Evolutionary conservation across 768 basidiomycete species (phyloP), one percentile per base, ranked within the genome.

Genomic region (Cyclocybe cylindracea): DNA sequence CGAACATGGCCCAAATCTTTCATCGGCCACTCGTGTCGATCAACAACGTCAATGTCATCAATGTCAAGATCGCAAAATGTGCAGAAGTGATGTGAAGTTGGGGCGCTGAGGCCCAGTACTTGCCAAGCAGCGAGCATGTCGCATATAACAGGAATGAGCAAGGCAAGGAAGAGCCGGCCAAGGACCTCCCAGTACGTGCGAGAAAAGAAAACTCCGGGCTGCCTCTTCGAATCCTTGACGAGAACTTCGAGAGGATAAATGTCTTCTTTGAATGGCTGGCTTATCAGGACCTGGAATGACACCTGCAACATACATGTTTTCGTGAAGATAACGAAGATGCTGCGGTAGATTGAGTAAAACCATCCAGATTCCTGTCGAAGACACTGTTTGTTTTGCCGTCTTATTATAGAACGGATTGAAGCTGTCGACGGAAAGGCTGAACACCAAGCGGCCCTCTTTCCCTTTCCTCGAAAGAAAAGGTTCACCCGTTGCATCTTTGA

Each of bases 231-330:
- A 44, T 6, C 44, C 31, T 3, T 29, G 44, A 31, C 35, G 4
- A 38, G 13, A 19, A 24, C 8, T 10, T 38, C 19, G 2, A 78
- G 44, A 31, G 70, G 68, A 40, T 77, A 73, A 3, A 75, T 59
- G 35, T 75, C 55, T 1, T 66, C 49, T 1, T 60, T 56, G 0
- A 59, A 61, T n/a, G n/a, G n/a, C n/a, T 2, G 75, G 73, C 35
- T 75, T 66, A 2, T 62, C 49, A 0, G 73, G 77, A 0, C 76
- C 75, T 7, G 73, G 72, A 32, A 78, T 73, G 18, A 80, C 57
- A 0, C 72, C 77, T 1, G 66, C 73, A 0, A 78, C 59, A 50
- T 66, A 78, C 49, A 78, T 62, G 44, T 79, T 78, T 48, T 76
- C 66, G 0, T 58, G 57, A 7, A 66, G 64, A 50, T 73, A 75